A percentile compares a stretch with the other conserved stretches of the same genome.
Conservation (phyloP, 2,329 filamentous ascomycete genomes). For the Diplodia scrobiculata region DNA sequence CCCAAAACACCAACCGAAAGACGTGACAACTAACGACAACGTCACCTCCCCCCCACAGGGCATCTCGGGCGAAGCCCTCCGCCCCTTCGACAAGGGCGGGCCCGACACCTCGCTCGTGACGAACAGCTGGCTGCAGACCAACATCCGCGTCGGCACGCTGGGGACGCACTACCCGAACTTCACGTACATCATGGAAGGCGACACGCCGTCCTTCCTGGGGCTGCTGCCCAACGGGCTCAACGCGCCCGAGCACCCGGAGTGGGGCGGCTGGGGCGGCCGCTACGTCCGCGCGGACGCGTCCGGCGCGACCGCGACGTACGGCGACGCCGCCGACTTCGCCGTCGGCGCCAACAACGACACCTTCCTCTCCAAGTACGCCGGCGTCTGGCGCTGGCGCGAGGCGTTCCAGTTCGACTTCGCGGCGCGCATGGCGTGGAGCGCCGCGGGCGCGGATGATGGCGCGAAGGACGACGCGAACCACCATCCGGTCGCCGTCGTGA, state of each 20-base stretch:
- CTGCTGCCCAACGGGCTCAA: conserved; percentile 50
- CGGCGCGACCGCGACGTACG: conserved; percentile 35
- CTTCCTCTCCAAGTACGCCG: conserved; percentile 39
- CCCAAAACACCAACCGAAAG: neutral
- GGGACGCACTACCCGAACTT: conserved; percentile 51
- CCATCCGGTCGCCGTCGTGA: conserved; percentile 33
- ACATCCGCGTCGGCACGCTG: conserved; percentile 52
- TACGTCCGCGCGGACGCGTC: conserved; percentile 38
- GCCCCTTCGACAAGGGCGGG: conserved; percentile 46
- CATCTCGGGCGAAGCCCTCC: conserved; percentile 38
- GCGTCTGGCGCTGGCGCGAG: conserved; percentile 50
- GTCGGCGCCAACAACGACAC: conserved; percentile 40
- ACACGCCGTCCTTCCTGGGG: conserved; percentile 49
- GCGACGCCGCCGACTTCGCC: conserved; percentile 43
- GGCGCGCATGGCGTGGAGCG: conserved; percentile 48
- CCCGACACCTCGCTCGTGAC: conserved; percentile 49
- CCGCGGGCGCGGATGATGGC: no score
- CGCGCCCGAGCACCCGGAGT: conserved; percentile 45
- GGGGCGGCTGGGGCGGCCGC: conserved; percentile 51
- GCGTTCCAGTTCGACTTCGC: conserved; percentile 51
- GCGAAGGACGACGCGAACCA: conserved; percentile 30
- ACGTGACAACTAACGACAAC: neutral
- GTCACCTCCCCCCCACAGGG: neutral
- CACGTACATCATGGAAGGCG: conserved; percentile 53
- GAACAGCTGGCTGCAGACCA: conserved; percentile 51